Evolutionary conservation across 2,329 filamentous ascomycete genomes (phyloP).

Genomic region (Colletotrichum limetticola): DNA sequence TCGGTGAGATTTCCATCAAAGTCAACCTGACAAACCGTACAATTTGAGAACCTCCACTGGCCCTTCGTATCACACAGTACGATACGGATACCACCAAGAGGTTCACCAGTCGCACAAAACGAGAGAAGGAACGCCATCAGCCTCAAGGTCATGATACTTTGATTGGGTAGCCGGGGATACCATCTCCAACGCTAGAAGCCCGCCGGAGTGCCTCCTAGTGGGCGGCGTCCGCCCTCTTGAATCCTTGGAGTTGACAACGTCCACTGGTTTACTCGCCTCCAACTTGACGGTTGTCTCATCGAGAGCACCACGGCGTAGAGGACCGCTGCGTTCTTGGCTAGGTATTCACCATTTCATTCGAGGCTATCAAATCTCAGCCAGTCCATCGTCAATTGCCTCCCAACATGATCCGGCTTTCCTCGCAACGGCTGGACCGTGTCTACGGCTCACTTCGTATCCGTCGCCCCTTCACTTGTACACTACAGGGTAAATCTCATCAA

Average conservation of each 20-base stretch:
- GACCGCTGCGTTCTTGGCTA: neutral
- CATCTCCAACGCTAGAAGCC: slow-evolving; percentile 24
- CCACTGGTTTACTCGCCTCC: slow-evolving; percentile 11
- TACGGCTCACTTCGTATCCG: neutral
- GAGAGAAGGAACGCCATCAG: slow-evolving; percentile 1
- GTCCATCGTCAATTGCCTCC: neutral
- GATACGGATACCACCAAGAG: neutral
- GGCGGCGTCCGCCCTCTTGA: neutral
- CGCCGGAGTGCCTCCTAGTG: neutral
- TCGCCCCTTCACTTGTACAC: neutral
- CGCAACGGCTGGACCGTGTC: slow-evolving; percentile 1
- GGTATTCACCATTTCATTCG: neutral
- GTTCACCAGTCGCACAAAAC: slow-evolving; percentile 15
- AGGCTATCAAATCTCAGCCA: neutral
- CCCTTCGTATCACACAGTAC: neutral
- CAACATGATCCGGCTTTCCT: neutral
- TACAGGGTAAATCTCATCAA: neutral
- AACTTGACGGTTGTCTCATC: slow-evolving; percentile 16
- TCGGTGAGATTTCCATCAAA: slow-evolving; percentile 1
- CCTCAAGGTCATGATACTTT: slow-evolving; percentile 8
- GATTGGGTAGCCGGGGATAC: slow-evolving; percentile 16
- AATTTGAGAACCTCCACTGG: slow-evolving; percentile 1
- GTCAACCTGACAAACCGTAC: neutral
- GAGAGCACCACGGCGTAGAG: neutral
- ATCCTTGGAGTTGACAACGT: slow-evolving; percentile 3